Percentiles rank a stretch among this genome's conserved stretches.
phyloP scores from a whole-genome alignment of 2,329 filamentous ascomycete species.

The Trichoderma semiorbis region DNA sequence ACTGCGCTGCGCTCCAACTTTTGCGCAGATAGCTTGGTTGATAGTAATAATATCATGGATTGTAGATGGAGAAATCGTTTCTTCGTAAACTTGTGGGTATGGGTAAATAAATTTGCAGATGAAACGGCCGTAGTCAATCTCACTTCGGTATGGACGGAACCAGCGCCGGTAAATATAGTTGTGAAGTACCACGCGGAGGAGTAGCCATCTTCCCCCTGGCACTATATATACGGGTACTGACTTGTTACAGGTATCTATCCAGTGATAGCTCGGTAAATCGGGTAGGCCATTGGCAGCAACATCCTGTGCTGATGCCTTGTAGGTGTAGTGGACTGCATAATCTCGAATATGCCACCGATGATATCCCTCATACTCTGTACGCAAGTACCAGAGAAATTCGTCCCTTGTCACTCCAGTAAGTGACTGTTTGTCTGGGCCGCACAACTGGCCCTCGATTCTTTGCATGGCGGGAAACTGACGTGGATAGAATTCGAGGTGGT shows the following conservation, averaged over 20 bases:
- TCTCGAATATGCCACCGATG: too few relatives aligned
- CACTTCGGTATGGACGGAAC: neutral
- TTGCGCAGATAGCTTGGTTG: neutral
- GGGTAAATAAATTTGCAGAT: neutral
- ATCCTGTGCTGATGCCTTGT: neutral
- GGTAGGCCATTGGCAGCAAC: neutral
- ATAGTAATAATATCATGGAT: neutral
- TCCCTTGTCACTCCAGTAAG: too few relatives aligned
- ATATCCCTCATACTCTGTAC: too few relatives aligned
- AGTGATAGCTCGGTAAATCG: neutral
- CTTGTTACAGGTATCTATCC: neutral
- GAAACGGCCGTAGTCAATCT: neutral
- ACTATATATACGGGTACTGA: neutral
- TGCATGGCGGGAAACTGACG: too few relatives aligned
- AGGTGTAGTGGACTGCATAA: too few relatives aligned
- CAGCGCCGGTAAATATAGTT: neutral
- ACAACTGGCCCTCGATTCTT: too few relatives aligned
- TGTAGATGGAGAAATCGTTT: too few relatives aligned
- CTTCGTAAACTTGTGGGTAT: too few relatives aligned
- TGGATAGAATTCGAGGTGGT: too few relatives aligned
- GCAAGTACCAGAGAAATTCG: too few relatives aligned
- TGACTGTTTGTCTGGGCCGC: too few relatives aligned
- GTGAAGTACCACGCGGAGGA: neutral
- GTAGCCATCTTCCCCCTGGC: neutral
- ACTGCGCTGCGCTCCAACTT: neutral